Evolutionary conservation across 768 basidiomycete species (phyloP).

Genomic region (Favolaschia claudopus): DNA sequence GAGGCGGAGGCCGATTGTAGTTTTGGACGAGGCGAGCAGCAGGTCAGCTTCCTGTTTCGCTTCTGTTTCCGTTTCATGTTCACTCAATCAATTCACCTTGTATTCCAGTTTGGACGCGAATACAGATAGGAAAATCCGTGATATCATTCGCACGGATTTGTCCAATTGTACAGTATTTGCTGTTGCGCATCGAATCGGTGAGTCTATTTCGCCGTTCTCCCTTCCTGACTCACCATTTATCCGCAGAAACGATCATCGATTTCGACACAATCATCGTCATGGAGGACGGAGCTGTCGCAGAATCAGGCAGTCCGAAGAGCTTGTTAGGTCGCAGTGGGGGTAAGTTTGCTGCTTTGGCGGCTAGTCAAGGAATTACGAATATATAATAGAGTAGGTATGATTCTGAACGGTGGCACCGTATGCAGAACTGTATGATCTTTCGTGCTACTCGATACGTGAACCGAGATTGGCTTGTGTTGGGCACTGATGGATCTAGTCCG

Average conservation of each 20-base stretch:
- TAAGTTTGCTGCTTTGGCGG: conserved; percentile 1
- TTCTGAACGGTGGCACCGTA: too few relatives aligned
- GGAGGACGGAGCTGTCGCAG: conserved; percentile 11
- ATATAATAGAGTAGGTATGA: too few relatives aligned
- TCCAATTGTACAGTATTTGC: conserved; percentile 15
- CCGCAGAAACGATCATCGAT: conserved; percentile 13
- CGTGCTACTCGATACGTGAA: too few relatives aligned
- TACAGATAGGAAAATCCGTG: conserved; percentile 19
- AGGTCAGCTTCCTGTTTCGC: too few relatives aligned
- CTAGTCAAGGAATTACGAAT: conserved; percentile 2
- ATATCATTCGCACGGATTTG: conserved; percentile 14
- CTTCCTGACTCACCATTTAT: background rate
- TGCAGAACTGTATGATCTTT: too few relatives aligned
- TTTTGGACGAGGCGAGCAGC: conserved; percentile 23
- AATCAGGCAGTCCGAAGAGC: conserved; percentile 8
- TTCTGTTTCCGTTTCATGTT: background rate
- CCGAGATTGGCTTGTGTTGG: too few relatives aligned
- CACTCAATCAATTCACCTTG: background rate
- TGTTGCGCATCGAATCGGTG: conserved; percentile 19
- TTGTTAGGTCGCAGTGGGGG: background rate
- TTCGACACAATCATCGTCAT: conserved; percentile 22
- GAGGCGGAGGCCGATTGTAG: conserved; percentile 4
- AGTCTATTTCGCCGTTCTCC: background rate
- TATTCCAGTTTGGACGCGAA: conserved; percentile 2
- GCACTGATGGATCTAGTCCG: too few relatives aligned